Base-by-base conservation (phyloP, 2,329 filamentous ascomycete species). In the Exutisphaerella laricina region DNA sequence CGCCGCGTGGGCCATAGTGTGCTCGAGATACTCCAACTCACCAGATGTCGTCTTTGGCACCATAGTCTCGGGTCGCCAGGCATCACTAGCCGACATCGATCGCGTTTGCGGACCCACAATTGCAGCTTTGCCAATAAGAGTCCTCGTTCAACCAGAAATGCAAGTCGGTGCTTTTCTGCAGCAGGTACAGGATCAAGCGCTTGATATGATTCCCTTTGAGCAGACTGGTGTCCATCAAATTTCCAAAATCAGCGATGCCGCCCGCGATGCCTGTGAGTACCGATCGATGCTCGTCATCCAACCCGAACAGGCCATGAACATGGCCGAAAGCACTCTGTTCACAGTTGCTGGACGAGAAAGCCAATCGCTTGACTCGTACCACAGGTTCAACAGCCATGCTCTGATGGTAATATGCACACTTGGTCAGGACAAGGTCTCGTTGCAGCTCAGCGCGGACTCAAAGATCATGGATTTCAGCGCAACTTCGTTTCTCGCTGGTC, bases 231-330 rank as follows among this genome's bases (percentile, higher is more conserved):
- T 48, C 7, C 5, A 14, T 12, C 32, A 29, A 3, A 49, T 49
- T 9, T 13, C 14, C 7, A 25, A 20, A 10, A 37, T 43, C 7
- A 35, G 23, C 20, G 41, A 26, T 7, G 22, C 41, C 9, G 31
- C 42, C 16, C 29, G 33, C 21, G 29, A 41, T 13, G 75, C 75
- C 1, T 79, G 76, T 52, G 70, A 78, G 46, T 69, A 79, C 39
- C 70, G 73, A n/a, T 77, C 74, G 1, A 69, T 77, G 7, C 60
- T 80, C 1, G 72, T 78, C 0, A 67, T 80, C 12, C 75, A 79
- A 40, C 57, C 58, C 12, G 4, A 3, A 7, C 23, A 6, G 12
- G 23, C 23, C 6, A 12, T 12, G 23, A 26, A 26, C 6, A 12
- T 7, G 23, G 23, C 23, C 23, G 6, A 6, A 26, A 26, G 23